Conservation (phyloP, 2,329 filamentous ascomycete genomes). For the Colletotrichum cuscutae region DNA sequence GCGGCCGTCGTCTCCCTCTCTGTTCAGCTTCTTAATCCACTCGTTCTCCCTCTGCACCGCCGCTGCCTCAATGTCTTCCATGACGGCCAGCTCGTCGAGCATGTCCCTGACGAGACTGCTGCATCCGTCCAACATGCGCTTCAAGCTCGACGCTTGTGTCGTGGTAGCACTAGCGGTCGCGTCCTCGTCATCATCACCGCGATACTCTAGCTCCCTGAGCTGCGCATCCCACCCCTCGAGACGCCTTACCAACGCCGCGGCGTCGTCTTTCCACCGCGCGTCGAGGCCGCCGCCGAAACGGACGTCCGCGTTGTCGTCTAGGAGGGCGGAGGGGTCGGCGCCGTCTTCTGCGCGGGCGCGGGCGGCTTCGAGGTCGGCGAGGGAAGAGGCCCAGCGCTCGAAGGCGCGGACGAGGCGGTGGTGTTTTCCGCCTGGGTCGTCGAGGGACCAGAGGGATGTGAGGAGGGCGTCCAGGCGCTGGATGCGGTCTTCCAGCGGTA, state of each 20-base stretch:
- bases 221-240: constrained; percentile 65
- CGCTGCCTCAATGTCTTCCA: constrained; percentile 70
- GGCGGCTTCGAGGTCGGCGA: constrained; percentile 57
- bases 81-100: constrained; percentile 69
- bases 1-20: constrained; percentile 49
- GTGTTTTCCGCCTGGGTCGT: constrained; percentile 66
- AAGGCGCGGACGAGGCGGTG: constrained; percentile 65
- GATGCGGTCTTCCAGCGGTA: constrained; percentile 63
- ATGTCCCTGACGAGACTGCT: constrained; percentile 64
- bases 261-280: constrained; percentile 68
- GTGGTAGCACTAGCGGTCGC: constrained; percentile 28
- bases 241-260: constrained; percentile 59
- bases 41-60: constrained; percentile 64
- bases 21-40: constrained; percentile 68
- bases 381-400: constrained; percentile 66
- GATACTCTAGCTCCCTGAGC: constrained; percentile 53
- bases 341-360: constrained; percentile 50
- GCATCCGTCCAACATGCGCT: constrained; percentile 58
- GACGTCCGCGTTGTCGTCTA: constrained; percentile 47
- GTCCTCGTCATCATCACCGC: constrained; percentile 41
- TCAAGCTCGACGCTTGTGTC: constrained; percentile 50
- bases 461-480: constrained; percentile 67
- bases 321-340: constrained; percentile 38
- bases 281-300: constrained; percentile 68
- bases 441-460: constrained; percentile 66